These are phyloP conservation scores for Sicyos edulis DNA, from an alignment of 306 rosid genomes.

Conservation along the genomic window DNA sequence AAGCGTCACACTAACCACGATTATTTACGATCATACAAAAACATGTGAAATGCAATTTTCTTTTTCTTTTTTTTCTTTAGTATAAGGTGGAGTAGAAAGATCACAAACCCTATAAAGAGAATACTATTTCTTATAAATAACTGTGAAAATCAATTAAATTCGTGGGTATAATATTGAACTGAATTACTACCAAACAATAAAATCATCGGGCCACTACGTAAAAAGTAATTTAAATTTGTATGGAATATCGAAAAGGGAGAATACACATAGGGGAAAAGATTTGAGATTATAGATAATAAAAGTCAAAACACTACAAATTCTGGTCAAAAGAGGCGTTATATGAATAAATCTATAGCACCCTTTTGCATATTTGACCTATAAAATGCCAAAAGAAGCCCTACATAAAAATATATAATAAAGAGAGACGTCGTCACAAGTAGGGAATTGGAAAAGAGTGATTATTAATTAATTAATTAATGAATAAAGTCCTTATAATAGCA, in stretches of 20 bases:
- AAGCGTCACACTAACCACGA: no score
- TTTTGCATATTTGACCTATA: conserved; percentile 1
- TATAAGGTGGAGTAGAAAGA: no score
- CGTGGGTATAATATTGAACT: no score
- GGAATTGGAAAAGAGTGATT: neutral
- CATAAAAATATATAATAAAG: neutral
- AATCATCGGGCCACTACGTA: no score
- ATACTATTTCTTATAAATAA: no score
- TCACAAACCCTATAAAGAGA: no score
- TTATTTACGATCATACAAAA: no score
- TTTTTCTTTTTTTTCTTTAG: no score
- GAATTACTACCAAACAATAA: no score
- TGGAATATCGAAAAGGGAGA: neutral
- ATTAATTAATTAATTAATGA: no score
- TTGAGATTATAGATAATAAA: neutral
- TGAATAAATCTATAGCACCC: neutral
- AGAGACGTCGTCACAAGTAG: neutral
- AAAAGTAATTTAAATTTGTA: neutral
- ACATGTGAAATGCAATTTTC: no score
- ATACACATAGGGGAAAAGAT: neutral
- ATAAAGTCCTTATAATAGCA: conserved; percentile 14
- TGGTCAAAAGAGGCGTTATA: neutral
- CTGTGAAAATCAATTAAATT: no score
- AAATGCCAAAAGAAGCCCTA: neutral
- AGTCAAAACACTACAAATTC: conserved; percentile 6